Percentiles rank a stretch among this genome's conserved stretches.
Evolutionary conservation across 768 basidiomycete genomes (phyloP).

Genomic region (Boletellus ananas): DNA sequence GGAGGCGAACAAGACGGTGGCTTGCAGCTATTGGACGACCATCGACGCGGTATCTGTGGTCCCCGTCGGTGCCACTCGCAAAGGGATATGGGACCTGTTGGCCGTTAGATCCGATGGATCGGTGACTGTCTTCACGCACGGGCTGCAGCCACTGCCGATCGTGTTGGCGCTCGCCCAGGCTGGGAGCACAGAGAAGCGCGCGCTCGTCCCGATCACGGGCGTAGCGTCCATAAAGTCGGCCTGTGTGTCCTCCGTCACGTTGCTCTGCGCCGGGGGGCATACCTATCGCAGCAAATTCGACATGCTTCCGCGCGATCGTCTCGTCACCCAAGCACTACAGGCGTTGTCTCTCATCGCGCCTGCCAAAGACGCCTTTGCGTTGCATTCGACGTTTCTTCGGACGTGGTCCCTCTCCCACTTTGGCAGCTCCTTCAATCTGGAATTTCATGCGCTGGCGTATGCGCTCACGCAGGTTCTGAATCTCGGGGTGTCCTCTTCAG

Average conservation of each 20-base stretch:
- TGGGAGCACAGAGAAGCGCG: neutral
- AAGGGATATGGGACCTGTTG: slow-evolving; percentile 64
- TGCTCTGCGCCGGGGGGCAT: slow-evolving; percentile 52
- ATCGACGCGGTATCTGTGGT: slow-evolving; percentile 49
- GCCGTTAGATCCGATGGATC: slow-evolving; percentile 54
- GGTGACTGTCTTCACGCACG: slow-evolving; percentile 62
- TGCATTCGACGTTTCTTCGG: slow-evolving; percentile 55
- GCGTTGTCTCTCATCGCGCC: slow-evolving; percentile 62
- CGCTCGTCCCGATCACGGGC: slow-evolving; percentile 18
- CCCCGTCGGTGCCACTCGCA: slow-evolving; percentile 61
- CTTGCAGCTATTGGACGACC: slow-evolving; percentile 36
- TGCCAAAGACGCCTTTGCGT: slow-evolving; percentile 46
- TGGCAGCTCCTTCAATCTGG: slow-evolving; percentile 41
- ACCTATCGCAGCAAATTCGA: slow-evolving; percentile 48
- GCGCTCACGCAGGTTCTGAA: slow-evolving; percentile 51
- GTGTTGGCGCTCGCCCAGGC: slow-evolving; percentile 22
- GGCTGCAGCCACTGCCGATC: slow-evolving; percentile 42
- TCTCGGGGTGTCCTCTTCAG: slow-evolving; percentile 28
- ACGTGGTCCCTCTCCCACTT: slow-evolving; percentile 51
- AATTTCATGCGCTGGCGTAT: slow-evolving; percentile 54
- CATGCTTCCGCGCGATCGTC: slow-evolving; percentile 48
- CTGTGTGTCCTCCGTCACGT: slow-evolving; percentile 47
- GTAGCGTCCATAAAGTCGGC: slow-evolving; percentile 47
- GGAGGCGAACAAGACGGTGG: slow-evolving; percentile 39
- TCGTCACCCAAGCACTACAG: slow-evolving; percentile 59